Evolutionary conservation across 73 alveolate genomes (phyloP).

Genomic region (Paraurostyla sp.): DNA sequence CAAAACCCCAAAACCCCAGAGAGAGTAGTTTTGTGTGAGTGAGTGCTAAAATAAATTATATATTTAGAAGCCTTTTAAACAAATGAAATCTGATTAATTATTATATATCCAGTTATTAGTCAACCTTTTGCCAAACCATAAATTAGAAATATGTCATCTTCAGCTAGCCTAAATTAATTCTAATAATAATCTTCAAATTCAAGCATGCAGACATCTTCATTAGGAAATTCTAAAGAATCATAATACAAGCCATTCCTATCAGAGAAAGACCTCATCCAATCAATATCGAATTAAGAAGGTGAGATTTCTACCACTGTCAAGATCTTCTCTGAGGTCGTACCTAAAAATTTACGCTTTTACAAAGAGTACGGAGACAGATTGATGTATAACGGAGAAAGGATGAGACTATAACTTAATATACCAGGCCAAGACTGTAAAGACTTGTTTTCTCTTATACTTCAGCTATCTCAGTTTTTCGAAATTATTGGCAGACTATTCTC

Average conservation of each 20-base stretch:
- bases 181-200: too few relatives aligned
- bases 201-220: too few relatives aligned
- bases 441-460: neutral
- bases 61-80: too few relatives aligned
- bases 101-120: neutral
- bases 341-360: conserved; percentile 4
- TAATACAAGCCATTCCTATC: conserved; percentile 35
- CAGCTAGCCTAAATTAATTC: too few relatives aligned
- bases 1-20: conserved; percentile 46
- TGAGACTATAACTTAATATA: conserved; percentile 23
- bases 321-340: conserved; percentile 14
- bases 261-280: conserved; percentile 28
- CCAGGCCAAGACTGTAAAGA: conserved; percentile 57
- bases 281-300: conserved; percentile 3
- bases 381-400: conserved; percentile 53
- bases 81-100: too few relatives aligned
- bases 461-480: conserved; percentile 31
- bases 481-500: conserved; percentile 53
- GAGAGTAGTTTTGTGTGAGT: neutral
- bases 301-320: conserved; percentile 21
- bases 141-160: too few relatives aligned
- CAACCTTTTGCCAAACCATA: too few relatives aligned
- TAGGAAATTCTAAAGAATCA: neutral
- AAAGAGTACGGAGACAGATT: conserved; percentile 56
- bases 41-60: too few relatives aligned